Conservation (phyloP, 306 rosid genomes). For the Echinosophora koreensis region DNA sequence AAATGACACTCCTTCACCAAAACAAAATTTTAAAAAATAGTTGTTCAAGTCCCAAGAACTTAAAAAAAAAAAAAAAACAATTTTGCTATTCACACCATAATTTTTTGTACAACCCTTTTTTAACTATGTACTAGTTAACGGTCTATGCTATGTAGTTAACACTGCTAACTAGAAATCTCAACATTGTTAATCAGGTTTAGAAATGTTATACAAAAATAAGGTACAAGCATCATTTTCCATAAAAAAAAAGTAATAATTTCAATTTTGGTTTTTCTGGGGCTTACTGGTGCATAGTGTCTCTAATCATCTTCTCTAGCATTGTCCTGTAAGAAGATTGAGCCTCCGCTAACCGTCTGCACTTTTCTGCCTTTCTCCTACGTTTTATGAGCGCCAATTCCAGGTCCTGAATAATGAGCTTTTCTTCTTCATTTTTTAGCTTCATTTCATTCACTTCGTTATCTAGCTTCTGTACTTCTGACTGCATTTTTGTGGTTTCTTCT, state of each 20-base stretch:
- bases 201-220: neutral
- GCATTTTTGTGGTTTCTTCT: slow-evolving; percentile 78
- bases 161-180: too few species aligned
- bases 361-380: slow-evolving; percentile 83
- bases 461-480: slow-evolving; percentile 69
- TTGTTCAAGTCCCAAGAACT: neutral
- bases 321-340: slow-evolving; percentile 87
- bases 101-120: too few species aligned
- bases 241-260: neutral
- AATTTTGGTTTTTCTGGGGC: slow-evolving; percentile 36
- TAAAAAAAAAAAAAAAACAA: neutral
- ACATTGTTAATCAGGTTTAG: too few species aligned
- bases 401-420: slow-evolving; percentile 76
- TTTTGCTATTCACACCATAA: too few species aligned
- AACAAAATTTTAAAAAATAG: slow-evolving; percentile 16
- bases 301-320: slow-evolving; percentile 94
- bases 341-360: slow-evolving; percentile 87
- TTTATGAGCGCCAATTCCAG: slow-evolving; percentile 73
- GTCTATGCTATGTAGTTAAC: too few species aligned
- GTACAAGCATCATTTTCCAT: neutral
- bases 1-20: slow-evolving; percentile 80
- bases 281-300: slow-evolving; percentile 99
- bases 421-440: slow-evolving; percentile 85
- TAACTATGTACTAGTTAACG: too few species aligned
- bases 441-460: slow-evolving; percentile 78